Evolutionary conservation across 768 basidiomycete genomes (phyloP), one percentile per base, ranked within the genome.

Genomic region (Boletus fagicola): DNA sequence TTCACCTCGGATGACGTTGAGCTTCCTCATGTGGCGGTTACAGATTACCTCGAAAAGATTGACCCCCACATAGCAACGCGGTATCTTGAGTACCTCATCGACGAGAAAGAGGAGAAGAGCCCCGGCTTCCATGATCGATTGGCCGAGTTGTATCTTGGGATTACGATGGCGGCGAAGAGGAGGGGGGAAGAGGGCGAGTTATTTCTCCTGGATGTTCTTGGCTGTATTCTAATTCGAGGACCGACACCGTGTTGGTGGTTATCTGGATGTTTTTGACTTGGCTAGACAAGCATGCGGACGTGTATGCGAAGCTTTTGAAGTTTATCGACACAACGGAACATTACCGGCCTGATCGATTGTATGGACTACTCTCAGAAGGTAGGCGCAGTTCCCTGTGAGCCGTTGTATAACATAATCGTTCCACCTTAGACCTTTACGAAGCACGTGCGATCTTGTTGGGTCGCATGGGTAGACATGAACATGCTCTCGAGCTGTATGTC

Each of bases 1-100:
- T 99, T 98, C 68, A 93, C 88, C 3, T 94, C 95, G 0, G 96
- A 98, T 66, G 94, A 98, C 56, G 90, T 90, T 8, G 94, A 96
- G 57, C 80, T 98, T 18, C 94, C 97, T 22, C 83, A 86, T 3
- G 77, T 81, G 33, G 78, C 78, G 0, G 92, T 97, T 4, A 85
- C 87, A 12, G 80, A 86, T 56, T 94, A 87, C 69, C 80, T 99
- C 24, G 88, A 93, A 59, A 76, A 75, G 30, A 78, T 94, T 35
- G 83, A 88, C 61, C 83, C 79, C 4, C 74, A 77, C n/a, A 71
- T 92, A 18, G 92, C 89, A 63, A 77, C 83, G 3, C 81, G 84
- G 10, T 98, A 91, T 72, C 79, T 98, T 9, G 95, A 97, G 70
- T 92, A 86, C 63, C 77, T 97, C 45, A 88, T 97, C 43, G 75